Conservation (phyloP, 495 filamentous ascomycete species). For the Penicillium paxilli region DNA sequence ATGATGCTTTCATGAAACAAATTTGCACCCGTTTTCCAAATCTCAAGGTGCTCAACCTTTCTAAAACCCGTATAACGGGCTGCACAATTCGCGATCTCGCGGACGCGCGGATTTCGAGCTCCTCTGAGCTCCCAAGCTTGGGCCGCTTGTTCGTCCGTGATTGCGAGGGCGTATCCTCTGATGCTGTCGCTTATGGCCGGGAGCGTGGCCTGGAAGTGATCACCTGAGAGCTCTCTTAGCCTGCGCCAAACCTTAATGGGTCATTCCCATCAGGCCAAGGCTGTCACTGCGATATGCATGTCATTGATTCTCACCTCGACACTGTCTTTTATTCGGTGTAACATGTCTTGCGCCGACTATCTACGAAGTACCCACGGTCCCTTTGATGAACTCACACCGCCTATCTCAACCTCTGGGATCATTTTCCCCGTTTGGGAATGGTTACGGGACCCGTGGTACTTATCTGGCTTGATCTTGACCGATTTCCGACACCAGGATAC, state of each 20-base stretch:
- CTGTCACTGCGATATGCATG: too few relatives aligned
- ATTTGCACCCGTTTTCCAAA: constrained; percentile 19
- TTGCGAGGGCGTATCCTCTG: constrained; percentile 36
- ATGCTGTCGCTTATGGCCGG: constrained; percentile 40
- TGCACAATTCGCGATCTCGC: constrained; percentile 33
- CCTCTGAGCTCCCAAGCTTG: constrained; percentile 9
- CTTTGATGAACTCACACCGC: neutral
- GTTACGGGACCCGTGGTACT: neutral
- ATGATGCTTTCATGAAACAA: constrained; percentile 16
- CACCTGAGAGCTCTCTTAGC: constrained; percentile 2
- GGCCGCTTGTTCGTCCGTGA: constrained; percentile 27
- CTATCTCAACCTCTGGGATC: neutral
- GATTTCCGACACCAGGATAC: neutral
- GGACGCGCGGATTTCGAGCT: constrained; percentile 15
- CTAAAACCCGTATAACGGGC: constrained; percentile 38
- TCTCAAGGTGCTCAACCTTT: constrained; percentile 35
- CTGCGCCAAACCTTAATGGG: neutral
- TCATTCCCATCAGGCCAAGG: neutral
- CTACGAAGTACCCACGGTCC: neutral
- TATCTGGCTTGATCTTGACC: neutral
- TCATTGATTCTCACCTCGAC: too few relatives aligned
- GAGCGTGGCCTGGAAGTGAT: constrained; percentile 32
- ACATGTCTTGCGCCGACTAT: neutral
- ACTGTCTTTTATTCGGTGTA: neutral
- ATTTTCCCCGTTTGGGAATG: neutral